Conservation (phyloP, 2,329 filamentous ascomycete species). For the Ophiostoma sp. region DNA sequence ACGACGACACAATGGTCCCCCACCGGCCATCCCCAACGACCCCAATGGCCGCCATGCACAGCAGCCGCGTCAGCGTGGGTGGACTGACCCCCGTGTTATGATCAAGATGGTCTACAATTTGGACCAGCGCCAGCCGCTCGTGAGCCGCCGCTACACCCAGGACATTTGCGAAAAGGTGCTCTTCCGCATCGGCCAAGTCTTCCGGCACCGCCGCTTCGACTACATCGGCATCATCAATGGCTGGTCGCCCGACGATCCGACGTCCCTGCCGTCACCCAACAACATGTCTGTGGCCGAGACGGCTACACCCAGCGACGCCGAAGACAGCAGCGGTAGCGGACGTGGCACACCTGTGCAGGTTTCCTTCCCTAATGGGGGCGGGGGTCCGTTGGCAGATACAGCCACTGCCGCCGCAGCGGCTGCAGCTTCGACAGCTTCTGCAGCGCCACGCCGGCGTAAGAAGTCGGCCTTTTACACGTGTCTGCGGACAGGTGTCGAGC, state of each 20-base stretch:
- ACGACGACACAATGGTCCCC: background rate
- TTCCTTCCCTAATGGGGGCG: background rate
- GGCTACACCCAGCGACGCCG: slow-evolving; percentile 37
- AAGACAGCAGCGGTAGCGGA: slow-evolving; percentile 17
- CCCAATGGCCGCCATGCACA: background rate
- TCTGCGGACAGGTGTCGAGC: slow-evolving; percentile 54
- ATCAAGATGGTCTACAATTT: slow-evolving; percentile 46
- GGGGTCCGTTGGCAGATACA: background rate
- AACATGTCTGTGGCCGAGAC: slow-evolving; percentile 31
- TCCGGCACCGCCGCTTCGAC: slow-evolving; percentile 75
- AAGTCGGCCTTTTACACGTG: slow-evolving; percentile 75
- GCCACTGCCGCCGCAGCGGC: background rate
- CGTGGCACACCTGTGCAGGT: background rate
- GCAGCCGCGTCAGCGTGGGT: slow-evolving; percentile 34
- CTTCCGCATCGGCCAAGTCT: slow-evolving; percentile 78
- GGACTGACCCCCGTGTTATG: slow-evolving; percentile 42
- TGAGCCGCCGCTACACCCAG: slow-evolving; percentile 39
- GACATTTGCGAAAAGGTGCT: slow-evolving; percentile 47
- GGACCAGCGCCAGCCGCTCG: slow-evolving; percentile 45
- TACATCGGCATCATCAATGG: slow-evolving; percentile 83
- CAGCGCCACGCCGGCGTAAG: background rate
- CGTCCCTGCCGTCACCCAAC: slow-evolving; percentile 34
- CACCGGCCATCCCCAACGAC: background rate
- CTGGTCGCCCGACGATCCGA: slow-evolving; percentile 62
- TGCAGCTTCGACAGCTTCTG: no score